These are phyloP conservation scores for Ochetophila trinervis DNA, from an alignment of 306 rosid genomes.

Conservation along the genomic window DNA sequence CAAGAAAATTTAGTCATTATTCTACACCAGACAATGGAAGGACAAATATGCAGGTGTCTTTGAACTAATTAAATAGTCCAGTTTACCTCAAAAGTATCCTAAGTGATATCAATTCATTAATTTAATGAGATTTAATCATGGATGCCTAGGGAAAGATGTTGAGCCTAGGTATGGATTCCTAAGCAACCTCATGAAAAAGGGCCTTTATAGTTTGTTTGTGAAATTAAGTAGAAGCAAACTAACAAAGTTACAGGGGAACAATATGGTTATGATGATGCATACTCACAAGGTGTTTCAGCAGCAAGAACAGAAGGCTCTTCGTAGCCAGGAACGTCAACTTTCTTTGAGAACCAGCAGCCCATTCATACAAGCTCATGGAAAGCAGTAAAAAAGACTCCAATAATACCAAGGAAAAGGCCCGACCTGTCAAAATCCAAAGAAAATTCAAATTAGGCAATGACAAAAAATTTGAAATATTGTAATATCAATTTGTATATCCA, in stretches of 20 bases:
- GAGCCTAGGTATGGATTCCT: conserved; percentile 7
- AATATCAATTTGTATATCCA: no score
- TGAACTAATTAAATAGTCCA: background rate
- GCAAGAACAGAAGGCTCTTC: conserved; percentile 78
- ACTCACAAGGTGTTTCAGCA: conserved; percentile 92
- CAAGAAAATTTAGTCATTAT: no score
- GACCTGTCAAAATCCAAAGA: conserved; percentile 20
- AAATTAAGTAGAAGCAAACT: conserved; percentile 1
- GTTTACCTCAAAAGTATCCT: background rate
- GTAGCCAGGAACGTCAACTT: conserved; percentile 41
- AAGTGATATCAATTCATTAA: background rate
- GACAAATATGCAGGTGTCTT: no score
- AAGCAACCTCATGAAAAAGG: background rate
- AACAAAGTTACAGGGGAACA: conserved; percentile 17
- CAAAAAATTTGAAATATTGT: no score
- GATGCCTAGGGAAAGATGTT: conserved; percentile 1
- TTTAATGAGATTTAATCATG: background rate
- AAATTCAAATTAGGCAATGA: background rate
- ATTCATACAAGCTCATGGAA: conserved; percentile 35
- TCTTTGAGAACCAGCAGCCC: conserved; percentile 74
- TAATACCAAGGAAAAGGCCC: background rate
- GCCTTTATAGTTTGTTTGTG: no score
- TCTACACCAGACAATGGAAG: no score
- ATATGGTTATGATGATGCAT: conserved; percentile 31
- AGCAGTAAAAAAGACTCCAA: background rate